phyloP scores from a whole-genome alignment of 768 basidiomycete species.

The Kondoa malvinella region DNA sequence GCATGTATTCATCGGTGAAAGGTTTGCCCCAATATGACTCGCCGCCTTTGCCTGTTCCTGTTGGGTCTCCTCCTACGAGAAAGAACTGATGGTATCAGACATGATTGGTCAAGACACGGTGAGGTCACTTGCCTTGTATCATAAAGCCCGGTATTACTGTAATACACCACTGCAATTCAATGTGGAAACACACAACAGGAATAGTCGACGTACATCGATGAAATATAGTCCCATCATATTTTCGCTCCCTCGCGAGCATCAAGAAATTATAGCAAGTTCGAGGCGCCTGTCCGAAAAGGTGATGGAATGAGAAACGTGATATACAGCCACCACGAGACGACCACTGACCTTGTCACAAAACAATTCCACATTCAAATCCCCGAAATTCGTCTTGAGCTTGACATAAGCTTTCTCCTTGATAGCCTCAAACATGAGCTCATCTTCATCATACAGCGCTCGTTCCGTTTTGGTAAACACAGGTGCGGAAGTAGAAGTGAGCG shows the following conservation, averaged over 20 bases:
- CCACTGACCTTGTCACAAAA: slow-evolving; percentile 63
- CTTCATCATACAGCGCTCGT: slow-evolving; percentile 92
- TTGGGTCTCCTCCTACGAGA: slow-evolving; percentile 49
- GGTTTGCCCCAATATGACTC: slow-evolving; percentile 86
- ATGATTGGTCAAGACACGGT: background rate
- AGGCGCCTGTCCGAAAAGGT: slow-evolving; percentile 48
- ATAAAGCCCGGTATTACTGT: slow-evolving; percentile 9
- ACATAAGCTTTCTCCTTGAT: slow-evolving; percentile 94
- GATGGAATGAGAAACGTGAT: background rate
- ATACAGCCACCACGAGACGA: background rate
- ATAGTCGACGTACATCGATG: slow-evolving; percentile 69
- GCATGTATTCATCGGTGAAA: slow-evolving; percentile 82
- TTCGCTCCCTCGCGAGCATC: slow-evolving; percentile 73
- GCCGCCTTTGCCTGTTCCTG: slow-evolving; percentile 85
- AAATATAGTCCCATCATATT: slow-evolving; percentile 77
- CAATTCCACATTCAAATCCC: slow-evolving; percentile 59
- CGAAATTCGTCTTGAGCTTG: slow-evolving; percentile 81
- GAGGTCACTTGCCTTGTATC: slow-evolving; percentile 5
- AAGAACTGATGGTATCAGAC: background rate
- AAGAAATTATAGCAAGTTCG: slow-evolving; percentile 98
- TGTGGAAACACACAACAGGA: slow-evolving; percentile 62
- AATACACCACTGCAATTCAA: slow-evolving; percentile 78
- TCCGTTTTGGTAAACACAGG: slow-evolving; percentile 56
- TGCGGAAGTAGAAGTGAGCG: slow-evolving; percentile 79
- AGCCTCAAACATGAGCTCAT: slow-evolving; percentile 96